Evolutionary conservation across 768 basidiomycete genomes (phyloP), one percentile per base, ranked within the genome.

Genomic region (Cystobasidium tubakii): DNA sequence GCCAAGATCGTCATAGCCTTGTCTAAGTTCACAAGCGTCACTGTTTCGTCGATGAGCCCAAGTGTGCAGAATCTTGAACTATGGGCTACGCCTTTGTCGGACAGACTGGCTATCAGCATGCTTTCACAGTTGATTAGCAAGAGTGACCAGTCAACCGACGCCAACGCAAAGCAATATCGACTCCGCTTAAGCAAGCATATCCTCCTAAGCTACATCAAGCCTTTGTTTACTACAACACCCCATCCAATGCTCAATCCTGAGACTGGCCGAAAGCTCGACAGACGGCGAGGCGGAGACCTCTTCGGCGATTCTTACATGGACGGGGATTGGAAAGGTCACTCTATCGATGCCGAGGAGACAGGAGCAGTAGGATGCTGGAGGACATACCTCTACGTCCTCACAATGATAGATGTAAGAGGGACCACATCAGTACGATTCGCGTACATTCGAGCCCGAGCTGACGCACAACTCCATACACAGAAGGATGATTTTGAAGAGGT

Each of bases 321-420:
- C 19, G 46, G 39, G 2, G 42, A 50, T 6, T 66, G 63, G 73
- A 66, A 66, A 43, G 66, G 64, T 23, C 70, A 42, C 25, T 29
- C 29, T 43, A 29, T 50, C 15, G 43, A 63, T 12, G n/a, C 43
- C n/a, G 65, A 34, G 19, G 44, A 27, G 3, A 19, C 9, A 9
- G 65, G 50, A 3, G 43, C 71, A 17, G 43, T 75, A 12, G 74
- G 74, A 1, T 72, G 71, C 57, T 71, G 64, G 74, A 60, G 63
- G 27, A 66, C 62, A 1, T 46, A 71, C 21, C 19, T 23, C 23
- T 23, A 19, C 29, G 31, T 36, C 21, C 17, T 75, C 3, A 50
- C 15, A 7, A 3, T 25, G 44, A 23, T 73, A 17, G 43, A 27
- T 2, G 73, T 73, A 43, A 34, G 71, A 4, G 29, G n/a, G 17